A percentile compares a stretch with the other conserved stretches of the same genome.
Evolutionary conservation across 116 monocot genomes (phyloP).

Genomic region (Thalassia testudinum): DNA sequence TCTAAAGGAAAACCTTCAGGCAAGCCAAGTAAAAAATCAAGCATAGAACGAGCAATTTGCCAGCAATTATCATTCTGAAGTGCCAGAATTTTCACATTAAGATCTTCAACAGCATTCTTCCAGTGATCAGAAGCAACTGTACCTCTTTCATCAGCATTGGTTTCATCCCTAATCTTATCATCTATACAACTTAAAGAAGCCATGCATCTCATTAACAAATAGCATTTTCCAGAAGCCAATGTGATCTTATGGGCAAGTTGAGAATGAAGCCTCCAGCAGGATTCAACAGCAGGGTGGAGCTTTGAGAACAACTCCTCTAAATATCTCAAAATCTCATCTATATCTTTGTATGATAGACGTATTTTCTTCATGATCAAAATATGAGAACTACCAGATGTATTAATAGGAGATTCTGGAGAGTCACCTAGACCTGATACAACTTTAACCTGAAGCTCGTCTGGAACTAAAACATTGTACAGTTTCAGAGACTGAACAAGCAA

Average conservation of each 20-base stretch:
- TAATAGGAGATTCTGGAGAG: too few relatives aligned
- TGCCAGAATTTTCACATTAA: conserved; percentile 20
- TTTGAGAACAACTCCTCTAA: conserved; percentile 41
- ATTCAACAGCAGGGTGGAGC: conserved; percentile 50
- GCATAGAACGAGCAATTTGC: conserved; percentile 64
- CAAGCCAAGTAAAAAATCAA: conserved; percentile 58
- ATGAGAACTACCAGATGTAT: too few relatives aligned
- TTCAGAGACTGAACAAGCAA: conserved; percentile 28
- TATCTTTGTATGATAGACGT: conserved; percentile 17
- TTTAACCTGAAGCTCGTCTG: too few relatives aligned
- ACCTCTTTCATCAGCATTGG: conserved; percentile 1
- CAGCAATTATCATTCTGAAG: conserved; percentile 53
- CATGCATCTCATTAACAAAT: conserved; percentile 47
- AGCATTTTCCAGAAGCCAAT: conserved; percentile 35
- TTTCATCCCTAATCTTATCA: conserved; percentile 1
- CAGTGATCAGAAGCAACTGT: conserved; percentile 18
- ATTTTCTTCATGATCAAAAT: conserved; percentile 1
- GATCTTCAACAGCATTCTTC: conserved; percentile 45
- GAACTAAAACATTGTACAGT: not conserved
- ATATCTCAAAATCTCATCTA: conserved; percentile 27
- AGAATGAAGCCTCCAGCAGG: conserved; percentile 63
- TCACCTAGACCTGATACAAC: too few relatives aligned
- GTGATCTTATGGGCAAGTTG: conserved; percentile 37
- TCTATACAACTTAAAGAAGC: conserved; percentile 11
- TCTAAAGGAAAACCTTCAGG: conserved; percentile 32